Evolutionary conservation across 2,329 filamentous ascomycete species (phyloP).

Genomic region (Cordyceps fumosorosea): DNA sequence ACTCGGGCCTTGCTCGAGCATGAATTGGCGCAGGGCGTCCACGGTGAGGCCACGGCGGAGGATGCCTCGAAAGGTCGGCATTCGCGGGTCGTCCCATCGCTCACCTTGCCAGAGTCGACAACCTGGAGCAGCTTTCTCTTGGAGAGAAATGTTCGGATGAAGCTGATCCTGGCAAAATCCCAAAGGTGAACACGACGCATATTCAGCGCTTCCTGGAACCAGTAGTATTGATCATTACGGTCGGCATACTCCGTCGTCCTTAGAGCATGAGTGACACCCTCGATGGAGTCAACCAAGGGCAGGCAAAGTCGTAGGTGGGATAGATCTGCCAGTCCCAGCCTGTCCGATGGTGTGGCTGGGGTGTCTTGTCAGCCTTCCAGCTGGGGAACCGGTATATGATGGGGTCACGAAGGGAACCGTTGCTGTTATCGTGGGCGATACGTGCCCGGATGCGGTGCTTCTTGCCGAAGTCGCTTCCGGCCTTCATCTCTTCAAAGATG

Average conservation of each 20-base stretch:
- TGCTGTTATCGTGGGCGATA: constrained; percentile 83
- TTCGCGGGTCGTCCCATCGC: constrained; percentile 73
- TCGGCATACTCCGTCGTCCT: constrained; percentile 84
- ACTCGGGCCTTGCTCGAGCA: constrained; percentile 69
- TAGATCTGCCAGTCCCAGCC: constrained; percentile 67
- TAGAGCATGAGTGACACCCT: constrained; percentile 78
- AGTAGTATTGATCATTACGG: constrained; percentile 79
- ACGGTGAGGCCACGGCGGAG: constrained; percentile 67
- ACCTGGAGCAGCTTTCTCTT: constrained; percentile 76
- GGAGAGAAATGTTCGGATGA: constrained; percentile 73
- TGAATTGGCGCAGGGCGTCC: constrained; percentile 67
- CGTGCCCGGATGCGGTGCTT: constrained; percentile 92
- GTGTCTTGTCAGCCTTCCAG: constrained; percentile 63
- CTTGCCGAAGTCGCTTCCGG: constrained; percentile 68
- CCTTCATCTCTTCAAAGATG: constrained; percentile 91
- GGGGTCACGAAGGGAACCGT: constrained; percentile 92
- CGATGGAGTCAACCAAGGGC: constrained; percentile 71
- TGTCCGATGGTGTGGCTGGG: constrained; percentile 65
- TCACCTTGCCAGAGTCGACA: constrained; percentile 51
- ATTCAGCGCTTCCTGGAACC: constrained; percentile 69
- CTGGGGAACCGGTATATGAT: constrained; percentile 80
- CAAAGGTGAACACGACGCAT: constrained; percentile 75
- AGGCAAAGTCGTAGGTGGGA: constrained; percentile 81
- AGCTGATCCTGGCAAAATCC: constrained; percentile 81
- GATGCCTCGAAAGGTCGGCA: constrained; percentile 71